Conservation (phyloP, 768 basidiomycete species). For the Rhodotorula babjevae region DNA sequence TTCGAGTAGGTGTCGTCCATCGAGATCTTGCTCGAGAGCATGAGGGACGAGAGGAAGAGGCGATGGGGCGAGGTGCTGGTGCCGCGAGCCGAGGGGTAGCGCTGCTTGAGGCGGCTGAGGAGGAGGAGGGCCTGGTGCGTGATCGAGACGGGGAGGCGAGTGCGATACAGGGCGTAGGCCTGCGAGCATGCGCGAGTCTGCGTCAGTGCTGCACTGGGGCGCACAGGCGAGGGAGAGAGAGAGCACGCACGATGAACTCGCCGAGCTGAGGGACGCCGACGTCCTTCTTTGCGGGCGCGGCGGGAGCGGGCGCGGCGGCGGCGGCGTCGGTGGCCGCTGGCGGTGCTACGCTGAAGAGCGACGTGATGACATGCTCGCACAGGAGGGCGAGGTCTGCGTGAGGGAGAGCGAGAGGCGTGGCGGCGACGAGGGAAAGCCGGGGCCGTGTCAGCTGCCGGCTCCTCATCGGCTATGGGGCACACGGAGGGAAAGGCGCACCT, state of each 20-base stretch:
- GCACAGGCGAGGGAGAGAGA: not conserved
- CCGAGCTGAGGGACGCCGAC: conserved; percentile 26
- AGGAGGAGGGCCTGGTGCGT: conserved; percentile 66
- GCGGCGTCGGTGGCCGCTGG: not conserved
- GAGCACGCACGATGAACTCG: conserved; percentile 37
- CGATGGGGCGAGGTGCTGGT: conserved; percentile 85
- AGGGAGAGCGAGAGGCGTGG: not conserved
- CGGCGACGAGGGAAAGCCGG: not conserved
- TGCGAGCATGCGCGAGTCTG: not conserved
- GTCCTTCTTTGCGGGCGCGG: not conserved
- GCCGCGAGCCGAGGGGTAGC: conserved; percentile 85
- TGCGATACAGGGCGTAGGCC: conserved; percentile 76
- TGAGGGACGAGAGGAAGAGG: conserved; percentile 84
- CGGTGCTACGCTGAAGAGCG: conserved; percentile 24
- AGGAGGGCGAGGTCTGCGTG: conserved; percentile 28
- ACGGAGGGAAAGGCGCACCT: conserved; percentile 5
- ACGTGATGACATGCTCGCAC: conserved; percentile 39
- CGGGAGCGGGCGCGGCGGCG: not conserved
- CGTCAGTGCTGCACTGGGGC: not conserved
- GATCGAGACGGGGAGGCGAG: conserved; percentile 65
- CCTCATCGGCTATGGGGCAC: too few relatives aligned
- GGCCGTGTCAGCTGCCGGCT: not conserved
- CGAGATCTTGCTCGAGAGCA: conserved; percentile 61
- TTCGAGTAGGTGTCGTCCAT: conserved; percentile 92
- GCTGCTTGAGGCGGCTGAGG: conserved; percentile 76